Base-by-base conservation (phyloP, 2,329 filamentous ascomycete genomes). In the Ceratocystis colombiana region DNA sequence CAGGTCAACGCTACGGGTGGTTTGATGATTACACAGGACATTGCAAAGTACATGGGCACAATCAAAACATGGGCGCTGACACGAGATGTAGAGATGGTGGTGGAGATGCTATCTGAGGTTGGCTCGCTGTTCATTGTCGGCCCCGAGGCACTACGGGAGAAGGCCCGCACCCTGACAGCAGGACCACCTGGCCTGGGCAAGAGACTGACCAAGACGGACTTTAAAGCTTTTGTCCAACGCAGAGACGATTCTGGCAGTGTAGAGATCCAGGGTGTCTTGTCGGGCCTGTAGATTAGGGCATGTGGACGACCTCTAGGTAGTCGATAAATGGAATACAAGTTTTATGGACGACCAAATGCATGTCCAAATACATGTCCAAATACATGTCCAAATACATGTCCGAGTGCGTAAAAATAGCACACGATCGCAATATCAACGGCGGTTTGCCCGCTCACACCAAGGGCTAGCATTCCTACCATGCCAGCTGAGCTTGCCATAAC, bases 61-160 rank as follows among this genome's bases (percentile, higher is more conserved):
- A 81, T 99, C 70, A 86, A 89, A 69, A 86, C 86, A 44, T 97
- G 91, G 90, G 84, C 88, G 33, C 79, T 92, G 50, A 81, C 83
- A 64, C 86, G 86, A 71, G 84, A 88, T 50, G 84, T 86, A 62
- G 82, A 84, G 70, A 81, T 81, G 28, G 83, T 84, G 65, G 84
- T 96, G 70, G 93, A 99, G 77, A 84, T 96, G 59, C 77, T 99
- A 68, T 87, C 90, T 30, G 94, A 99, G 79, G 90, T 99, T 67
- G 93, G 92, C 10, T 96, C 92, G 73, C 77, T 99, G 64, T 99
- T 99, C 74, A 96, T 99, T 69, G 90, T 99, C 72, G 90, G 90
- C 1, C 84, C 87, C 10, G 88, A 92, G 75, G 88, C 88, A 45
- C 77, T 92, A 68, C 79, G 84, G 62, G 88, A 92, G 76, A 82